Conservation (phyloP, 441 rosid species). For the Rhodomyrtus psidioides region DNA sequence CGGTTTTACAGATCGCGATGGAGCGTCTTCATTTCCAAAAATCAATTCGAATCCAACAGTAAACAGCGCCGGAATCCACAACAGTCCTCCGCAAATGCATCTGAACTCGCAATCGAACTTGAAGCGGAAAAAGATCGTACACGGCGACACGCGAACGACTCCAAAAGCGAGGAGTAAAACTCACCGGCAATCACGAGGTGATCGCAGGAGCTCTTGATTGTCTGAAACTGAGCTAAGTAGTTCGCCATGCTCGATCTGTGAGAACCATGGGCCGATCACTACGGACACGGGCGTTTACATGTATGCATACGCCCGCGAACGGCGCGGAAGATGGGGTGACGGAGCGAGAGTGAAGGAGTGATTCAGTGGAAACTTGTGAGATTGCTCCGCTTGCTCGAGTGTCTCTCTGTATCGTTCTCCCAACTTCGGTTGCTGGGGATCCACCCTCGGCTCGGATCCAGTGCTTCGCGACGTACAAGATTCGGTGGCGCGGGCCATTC, state of each 20-base stretch:
- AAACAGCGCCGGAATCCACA: not conserved
- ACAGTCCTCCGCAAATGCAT: not conserved
- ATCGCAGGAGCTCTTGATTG: slow-evolving; percentile 70
- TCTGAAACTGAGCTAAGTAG: slow-evolving; percentile 84
- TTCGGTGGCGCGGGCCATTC: not conserved
- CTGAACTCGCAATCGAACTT: not conserved
- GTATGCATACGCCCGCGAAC: not conserved
- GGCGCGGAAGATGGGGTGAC: not conserved
- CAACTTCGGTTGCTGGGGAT: not conserved
- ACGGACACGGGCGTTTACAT: not conserved
- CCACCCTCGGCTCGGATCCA: not conserved
- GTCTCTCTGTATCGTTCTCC: not conserved
- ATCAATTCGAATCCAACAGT: not conserved
- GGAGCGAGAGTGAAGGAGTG: not conserved
- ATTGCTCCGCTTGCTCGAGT: not conserved
- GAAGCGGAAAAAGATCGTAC: not conserved
- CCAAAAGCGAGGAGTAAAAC: not conserved
- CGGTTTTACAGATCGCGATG: not conserved
- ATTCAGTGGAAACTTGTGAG: not conserved
- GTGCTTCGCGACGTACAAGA: not conserved
- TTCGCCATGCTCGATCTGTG: slow-evolving; percentile 74
- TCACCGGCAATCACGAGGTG: slow-evolving; percentile 84
- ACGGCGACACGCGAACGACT: not conserved
- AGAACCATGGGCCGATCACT: slow-evolving; percentile 17
- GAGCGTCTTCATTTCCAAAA: not conserved